Evolutionary conservation across 1,284 basidiomycete species (phyloP).

Genomic region (Cerioporus squamosus): DNA sequence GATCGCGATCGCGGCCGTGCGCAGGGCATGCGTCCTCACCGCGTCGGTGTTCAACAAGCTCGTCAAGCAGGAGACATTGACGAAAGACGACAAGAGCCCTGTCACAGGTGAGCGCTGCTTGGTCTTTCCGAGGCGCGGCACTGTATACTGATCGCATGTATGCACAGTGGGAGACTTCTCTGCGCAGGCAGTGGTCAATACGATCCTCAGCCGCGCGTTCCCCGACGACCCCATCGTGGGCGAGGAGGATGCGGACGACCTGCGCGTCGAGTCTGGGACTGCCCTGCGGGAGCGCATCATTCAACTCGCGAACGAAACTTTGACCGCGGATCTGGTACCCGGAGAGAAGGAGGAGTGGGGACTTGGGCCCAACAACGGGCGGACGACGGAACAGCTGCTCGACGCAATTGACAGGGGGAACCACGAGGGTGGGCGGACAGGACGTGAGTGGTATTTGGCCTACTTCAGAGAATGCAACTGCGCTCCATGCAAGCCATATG

Average conservation of each 20-base stretch:
- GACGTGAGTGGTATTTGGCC: constrained; percentile 69
- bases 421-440: constrained; percentile 74
- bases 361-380: constrained; percentile 58
- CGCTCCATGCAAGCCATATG: no score
- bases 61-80: constrained; percentile 85
- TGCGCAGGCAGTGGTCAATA: constrained; percentile 88
- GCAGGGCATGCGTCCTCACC: constrained; percentile 85
- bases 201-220: constrained; percentile 77
- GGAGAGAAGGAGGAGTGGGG: constrained; percentile 67
- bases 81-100: constrained; percentile 94
- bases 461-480: no score
- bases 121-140: background rate
- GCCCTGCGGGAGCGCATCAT: constrained; percentile 75
- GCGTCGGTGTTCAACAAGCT: constrained; percentile 89
- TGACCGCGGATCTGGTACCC: constrained; percentile 56
- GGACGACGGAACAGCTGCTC: constrained; percentile 66
- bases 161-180: constrained; percentile 85
- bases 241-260: constrained; percentile 91
- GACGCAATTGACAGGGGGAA: constrained; percentile 89
- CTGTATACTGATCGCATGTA: background rate
- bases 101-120: constrained; percentile 77
- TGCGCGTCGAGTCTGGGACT: constrained; percentile 59
- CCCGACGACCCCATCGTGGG: constrained; percentile 91
- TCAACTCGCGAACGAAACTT: constrained; percentile 83
- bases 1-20: constrained; percentile 89